Conservation (phyloP, 345 rosid genomes). For the Populus simonii region DNA sequence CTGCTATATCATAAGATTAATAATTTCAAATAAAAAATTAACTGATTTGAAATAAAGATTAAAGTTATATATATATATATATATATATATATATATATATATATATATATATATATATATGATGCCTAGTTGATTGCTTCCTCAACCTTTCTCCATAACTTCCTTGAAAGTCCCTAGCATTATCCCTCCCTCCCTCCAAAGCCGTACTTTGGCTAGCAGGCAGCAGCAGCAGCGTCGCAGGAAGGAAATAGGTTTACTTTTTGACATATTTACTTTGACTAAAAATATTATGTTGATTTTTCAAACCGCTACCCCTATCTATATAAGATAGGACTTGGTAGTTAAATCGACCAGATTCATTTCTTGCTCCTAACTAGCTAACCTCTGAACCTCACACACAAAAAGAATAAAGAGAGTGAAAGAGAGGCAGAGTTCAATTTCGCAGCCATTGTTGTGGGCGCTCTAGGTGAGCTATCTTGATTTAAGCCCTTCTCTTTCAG, state of each 20-base stretch:
- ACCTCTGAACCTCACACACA: neutral
- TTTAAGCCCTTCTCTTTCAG: neutral
- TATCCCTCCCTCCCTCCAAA: neutral
- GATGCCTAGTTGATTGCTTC: constrained; percentile 18
- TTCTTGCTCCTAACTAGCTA: neutral
- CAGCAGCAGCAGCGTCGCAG: neutral
- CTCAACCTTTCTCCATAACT: constrained; percentile 20
- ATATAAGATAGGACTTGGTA: neutral
- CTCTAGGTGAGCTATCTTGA: neutral
- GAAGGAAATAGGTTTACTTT: neutral
- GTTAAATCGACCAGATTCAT: neutral
- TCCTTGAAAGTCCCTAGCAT: constrained; percentile 30
- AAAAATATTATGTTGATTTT: constrained; percentile 9
- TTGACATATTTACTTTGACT: constrained; percentile 12
- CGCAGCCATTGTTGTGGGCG: neutral
- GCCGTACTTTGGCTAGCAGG: neutral
- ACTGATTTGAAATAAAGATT: too few relatives aligned
- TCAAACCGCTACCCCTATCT: constrained; percentile 7
- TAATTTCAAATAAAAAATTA: too few relatives aligned
- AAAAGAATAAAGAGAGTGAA: neutral
- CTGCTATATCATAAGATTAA: too few relatives aligned
- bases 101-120: neutral
- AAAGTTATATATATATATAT: too few relatives aligned
- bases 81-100: neutral
- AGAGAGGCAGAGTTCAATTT: neutral